Base-by-base conservation (phyloP, 2,329 filamentous ascomycete species). In the Zasmidium cellare region DNA sequence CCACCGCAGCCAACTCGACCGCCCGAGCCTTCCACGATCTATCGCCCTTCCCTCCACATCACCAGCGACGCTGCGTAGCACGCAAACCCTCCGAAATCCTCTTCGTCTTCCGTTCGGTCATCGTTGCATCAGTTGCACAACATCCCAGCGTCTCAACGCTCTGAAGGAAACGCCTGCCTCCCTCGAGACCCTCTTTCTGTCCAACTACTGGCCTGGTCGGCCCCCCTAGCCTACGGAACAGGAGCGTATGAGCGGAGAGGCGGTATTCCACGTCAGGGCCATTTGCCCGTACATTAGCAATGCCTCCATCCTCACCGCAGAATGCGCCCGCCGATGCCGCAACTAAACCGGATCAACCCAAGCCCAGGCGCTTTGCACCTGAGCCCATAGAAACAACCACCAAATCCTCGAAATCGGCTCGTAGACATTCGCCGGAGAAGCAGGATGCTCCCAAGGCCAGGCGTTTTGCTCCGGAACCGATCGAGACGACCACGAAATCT, bases 391-490 rank as follows among this genome's bases (percentile, higher is more conserved):
- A 66, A 41, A 58, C 61, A 9, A 59, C 61, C n/a, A 57, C 62
- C 9, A 61, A 56, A 48, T 65, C 63, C 6, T 65, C 63, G 22
- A 63, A 58, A 35, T 46, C 48, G 47, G 45, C 53, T 3, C 53
- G 57, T 18, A 56, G 50, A 41, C 53, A 56, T 38, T 57, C 57
- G 18, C 61, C 64, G 16, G 60, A 63, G 35, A 58, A 58, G 22
- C 57, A 58, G 28, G 59, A 59, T n/a, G 44, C 51, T 35, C 51
- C 56, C n/a, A 61, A 59, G 31, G 48, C 56, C 31, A 54, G 60
- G 53, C 60, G 63, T 51, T 72, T 74, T 55, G 64, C 65, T 9
- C 68, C 72, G 12, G 67, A 75, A 57, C 69, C 69, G 6, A 57
- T 66, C 44, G 64, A 66, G 41, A 58, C 61, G 12, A 59, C 61